Conservation (phyloP, 495 filamentous ascomycete species). For the Neurospora sp. region DNA sequence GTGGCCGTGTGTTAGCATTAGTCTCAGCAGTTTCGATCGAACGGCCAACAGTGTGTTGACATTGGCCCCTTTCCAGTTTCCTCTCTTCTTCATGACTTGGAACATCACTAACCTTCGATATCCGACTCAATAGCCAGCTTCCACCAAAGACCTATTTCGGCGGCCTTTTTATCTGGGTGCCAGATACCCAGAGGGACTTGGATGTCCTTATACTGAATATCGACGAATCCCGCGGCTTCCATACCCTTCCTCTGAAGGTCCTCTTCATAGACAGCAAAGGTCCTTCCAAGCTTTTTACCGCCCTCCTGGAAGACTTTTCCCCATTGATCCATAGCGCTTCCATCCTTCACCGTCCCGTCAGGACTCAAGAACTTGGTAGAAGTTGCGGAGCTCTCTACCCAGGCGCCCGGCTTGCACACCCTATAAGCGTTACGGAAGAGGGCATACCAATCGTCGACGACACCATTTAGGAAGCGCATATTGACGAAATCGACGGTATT, state of each 20-base stretch:
- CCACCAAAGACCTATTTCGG: slow-evolving; percentile 29
- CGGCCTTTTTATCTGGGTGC: slow-evolving; percentile 31
- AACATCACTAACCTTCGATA: slow-evolving; percentile 21
- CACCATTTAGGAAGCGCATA: slow-evolving; percentile 44
- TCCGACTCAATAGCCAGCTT: slow-evolving; percentile 24
- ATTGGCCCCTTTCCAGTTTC: not conserved
- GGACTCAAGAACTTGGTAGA: slow-evolving; percentile 34
- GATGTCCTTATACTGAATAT: slow-evolving; percentile 7
- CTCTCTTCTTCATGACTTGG: not conserved
- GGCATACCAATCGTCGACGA: slow-evolving; percentile 45
- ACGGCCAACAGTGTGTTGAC: not conserved
- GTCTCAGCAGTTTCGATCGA: not conserved
- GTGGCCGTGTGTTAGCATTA: not conserved
- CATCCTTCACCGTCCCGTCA: slow-evolving; percentile 35
- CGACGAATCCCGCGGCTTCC: not conserved
- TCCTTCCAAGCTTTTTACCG: not conserved
- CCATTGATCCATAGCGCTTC: slow-evolving; percentile 34
- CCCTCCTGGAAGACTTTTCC: slow-evolving; percentile 29
- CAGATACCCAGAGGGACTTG: not conserved
- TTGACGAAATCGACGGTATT: slow-evolving; percentile 57
- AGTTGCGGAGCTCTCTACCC: slow-evolving; percentile 35
- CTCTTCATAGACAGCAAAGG: not conserved
- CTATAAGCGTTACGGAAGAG: slow-evolving; percentile 22
- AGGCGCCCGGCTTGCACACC: slow-evolving; percentile 22
- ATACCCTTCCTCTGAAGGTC: not conserved